A percentile compares a stretch with the other conserved stretches of the same genome.
phyloP scores from a whole-genome alignment of 805 yeast genomes.

The Candida gorgasii region DNA sequence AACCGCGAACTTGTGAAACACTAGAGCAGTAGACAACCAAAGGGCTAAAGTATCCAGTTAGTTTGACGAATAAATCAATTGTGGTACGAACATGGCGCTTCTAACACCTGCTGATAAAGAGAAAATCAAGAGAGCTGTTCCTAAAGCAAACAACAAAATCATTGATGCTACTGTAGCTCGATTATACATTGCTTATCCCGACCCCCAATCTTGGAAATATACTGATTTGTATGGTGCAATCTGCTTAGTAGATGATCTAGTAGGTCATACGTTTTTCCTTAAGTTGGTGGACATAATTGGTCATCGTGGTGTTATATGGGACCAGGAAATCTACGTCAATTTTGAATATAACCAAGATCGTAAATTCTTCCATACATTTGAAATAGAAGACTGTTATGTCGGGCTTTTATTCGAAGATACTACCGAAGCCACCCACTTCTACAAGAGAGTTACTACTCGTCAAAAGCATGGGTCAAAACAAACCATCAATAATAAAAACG shows the following conservation, averaged over 20 bases:
- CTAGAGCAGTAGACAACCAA: background rate
- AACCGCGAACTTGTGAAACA: conserved; percentile 2
- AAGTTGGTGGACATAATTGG: conserved; percentile 86
- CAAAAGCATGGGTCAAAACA: conserved; percentile 85
- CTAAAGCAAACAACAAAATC: conserved; percentile 83
- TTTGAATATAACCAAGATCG: conserved; percentile 93
- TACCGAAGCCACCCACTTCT: conserved; percentile 82
- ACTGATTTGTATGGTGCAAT: conserved; percentile 91
- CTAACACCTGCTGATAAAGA: conserved; percentile 69
- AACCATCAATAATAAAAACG: conserved; percentile 83
- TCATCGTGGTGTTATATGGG: conserved; percentile 90
- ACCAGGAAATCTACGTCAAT: conserved; percentile 87
- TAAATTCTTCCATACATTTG: conserved; percentile 92
- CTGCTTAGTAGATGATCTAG: conserved; percentile 84
- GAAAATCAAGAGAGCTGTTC: conserved; percentile 83
- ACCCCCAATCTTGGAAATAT: conserved; percentile 75
- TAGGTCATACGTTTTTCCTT: conserved; percentile 90
- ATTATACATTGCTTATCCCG: conserved; percentile 87
- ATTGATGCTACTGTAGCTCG: conserved; percentile 90
- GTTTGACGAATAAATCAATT: background rate
- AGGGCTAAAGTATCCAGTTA: conserved; percentile 12
- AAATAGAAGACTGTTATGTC: conserved; percentile 82
- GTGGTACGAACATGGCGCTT: conserved; percentile 31
- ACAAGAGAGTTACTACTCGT: conserved; percentile 70
- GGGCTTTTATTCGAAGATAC: conserved; percentile 90